These are phyloP conservation scores for Suillus subluteus DNA, from an alignment of 768 basidiomycete species.

Conservation along the genomic window DNA sequence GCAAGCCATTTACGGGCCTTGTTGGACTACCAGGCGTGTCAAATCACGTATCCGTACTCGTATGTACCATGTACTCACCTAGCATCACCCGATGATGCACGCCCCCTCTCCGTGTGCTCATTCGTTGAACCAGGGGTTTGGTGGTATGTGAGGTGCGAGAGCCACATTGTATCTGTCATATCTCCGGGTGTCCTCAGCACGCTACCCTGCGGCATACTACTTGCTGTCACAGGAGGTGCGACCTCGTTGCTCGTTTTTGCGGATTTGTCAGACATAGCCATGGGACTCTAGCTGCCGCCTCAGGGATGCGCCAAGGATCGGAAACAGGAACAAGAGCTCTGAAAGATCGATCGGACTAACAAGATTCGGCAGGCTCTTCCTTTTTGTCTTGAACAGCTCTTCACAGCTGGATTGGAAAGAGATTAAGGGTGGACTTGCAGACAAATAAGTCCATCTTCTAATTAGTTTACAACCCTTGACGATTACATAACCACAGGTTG, in stretches of 20 bases:
- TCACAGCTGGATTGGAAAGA: neutral
- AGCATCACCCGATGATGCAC: too few species aligned
- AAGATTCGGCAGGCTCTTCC: neutral
- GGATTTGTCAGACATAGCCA: neutral
- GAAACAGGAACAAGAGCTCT: neutral
- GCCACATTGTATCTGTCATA: neutral
- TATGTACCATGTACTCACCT: neutral
- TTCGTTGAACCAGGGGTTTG: constrained; percentile 2
- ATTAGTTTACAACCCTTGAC: constrained; percentile 3
- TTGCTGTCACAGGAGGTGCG: neutral
- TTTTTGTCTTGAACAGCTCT: neutral
- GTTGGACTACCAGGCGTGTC: constrained; percentile 7
- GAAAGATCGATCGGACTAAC: neutral
- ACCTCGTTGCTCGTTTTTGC: neutral
- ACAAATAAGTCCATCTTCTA: neutral
- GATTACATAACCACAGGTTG: constrained; percentile 13
- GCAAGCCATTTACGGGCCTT: constrained; percentile 7
- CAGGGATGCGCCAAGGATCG: neutral
- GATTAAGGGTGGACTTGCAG: neutral
- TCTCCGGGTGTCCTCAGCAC: neutral
- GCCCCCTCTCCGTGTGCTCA: neutral
- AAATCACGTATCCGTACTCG: neutral
- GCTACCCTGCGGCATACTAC: neutral
- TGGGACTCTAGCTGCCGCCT: neutral
- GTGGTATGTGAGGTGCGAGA: neutral